Evolutionary conservation across 1,139 yeast species (phyloP), one percentile per base, ranked within the genome.

Genomic region (Saccharomyces hybrid): DNA sequence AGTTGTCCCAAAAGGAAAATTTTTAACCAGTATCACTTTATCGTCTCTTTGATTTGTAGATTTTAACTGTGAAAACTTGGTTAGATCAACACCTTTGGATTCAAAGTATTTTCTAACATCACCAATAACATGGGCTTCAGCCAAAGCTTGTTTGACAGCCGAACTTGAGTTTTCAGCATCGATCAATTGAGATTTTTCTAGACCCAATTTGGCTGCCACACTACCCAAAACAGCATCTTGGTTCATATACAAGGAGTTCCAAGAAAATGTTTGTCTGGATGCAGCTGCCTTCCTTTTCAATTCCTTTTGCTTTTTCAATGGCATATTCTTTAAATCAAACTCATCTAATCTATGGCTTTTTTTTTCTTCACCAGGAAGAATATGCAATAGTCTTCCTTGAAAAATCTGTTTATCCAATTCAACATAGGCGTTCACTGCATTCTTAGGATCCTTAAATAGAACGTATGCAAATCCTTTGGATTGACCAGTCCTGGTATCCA

Each of bases 111-210:
- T 82, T 65, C 96, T 82, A 13, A 93, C 96, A 69, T 87, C 95
- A 49, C 93, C 95, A 65, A 93, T 85, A 25, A 91, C 96, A 66
- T 90, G 93, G 1, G 98, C 96, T 73, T 93, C 99, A 0, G 99
- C 99, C 59, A 93, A 79, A 0, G 99, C 98, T 71, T 91, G 98
- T 66, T 90, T 89, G n/a, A 93, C 98, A 1, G 96, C 97, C 51
- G 96, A 87, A 60, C 79, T 84, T 4, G 96, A 80, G 61, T 84
- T 87, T 62, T 88, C 86, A 1, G 96, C 95, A 69, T 93, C 95
- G 57, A 93, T 80, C 64, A 93, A 78, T 57, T 89, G 90, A 2
- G 95, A 77, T 68, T 93, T 95, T 31, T 83, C 70, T 52, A 95
- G 77, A 5, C 98, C 98, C 72, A 95, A 73, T 63, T 85, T 85